Conservation (phyloP, 2,329 filamentous ascomycete genomes). For the Fusarium illudens region DNA sequence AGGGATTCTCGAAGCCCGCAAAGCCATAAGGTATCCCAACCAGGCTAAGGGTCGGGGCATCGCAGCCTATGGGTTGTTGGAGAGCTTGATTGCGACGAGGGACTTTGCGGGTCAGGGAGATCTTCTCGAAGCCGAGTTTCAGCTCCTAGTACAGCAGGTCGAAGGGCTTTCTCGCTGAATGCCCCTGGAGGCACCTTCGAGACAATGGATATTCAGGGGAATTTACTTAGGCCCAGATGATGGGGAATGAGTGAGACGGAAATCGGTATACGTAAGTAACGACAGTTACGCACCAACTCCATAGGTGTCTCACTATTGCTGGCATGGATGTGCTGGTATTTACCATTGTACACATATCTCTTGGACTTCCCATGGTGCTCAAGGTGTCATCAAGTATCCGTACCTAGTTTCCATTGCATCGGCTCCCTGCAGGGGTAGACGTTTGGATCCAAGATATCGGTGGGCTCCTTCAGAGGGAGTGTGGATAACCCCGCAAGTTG, state of each 20-base stretch:
- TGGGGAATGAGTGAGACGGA: not conserved
- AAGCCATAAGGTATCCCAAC: too few species aligned
- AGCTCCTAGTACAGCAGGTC: not conserved
- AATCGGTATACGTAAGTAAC: too few species aligned
- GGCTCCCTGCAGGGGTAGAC: not conserved
- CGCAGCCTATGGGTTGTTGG: not conserved
- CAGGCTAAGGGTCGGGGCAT: not conserved
- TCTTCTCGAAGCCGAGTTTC: not conserved
- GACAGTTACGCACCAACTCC: too few species aligned
- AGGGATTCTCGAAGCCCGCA: not conserved
- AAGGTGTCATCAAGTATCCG: not conserved
- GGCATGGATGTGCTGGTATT: not conserved
- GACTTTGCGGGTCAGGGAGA: not conserved
- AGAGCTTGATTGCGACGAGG: not conserved
- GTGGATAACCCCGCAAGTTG: not conserved
- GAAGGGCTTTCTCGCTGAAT: not conserved
- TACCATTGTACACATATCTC: not conserved
- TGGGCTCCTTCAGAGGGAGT: not conserved
- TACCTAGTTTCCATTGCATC: not conserved
- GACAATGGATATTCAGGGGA: not conserved
- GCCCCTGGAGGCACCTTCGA: not conserved
- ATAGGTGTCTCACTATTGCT: too few species aligned
- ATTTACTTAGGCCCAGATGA: not conserved
- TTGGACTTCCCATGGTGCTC: not conserved
- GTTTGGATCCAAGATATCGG: not conserved